A percentile compares a stretch with the other conserved stretches of the same genome.
Evolutionary conservation across 306 rosid species (phyloP).

Genomic region (barrel medic (Medicago truncatula)): MtrunA17r5.0-ANR NC_053046.1:11176501-11177000

Average conservation of each 20-base stretch:
- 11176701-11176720: too few species aligned
- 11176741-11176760: too few species aligned
- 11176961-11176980: neutral
- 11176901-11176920: too few species aligned
- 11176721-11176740: too few species aligned
- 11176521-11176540: neutral
- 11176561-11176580: neutral
- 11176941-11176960: neutral
- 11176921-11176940: neutral
- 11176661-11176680: neutral
- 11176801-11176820: too few species aligned
- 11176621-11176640: too few species aligned
- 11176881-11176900: too few species aligned
- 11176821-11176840: too few species aligned
- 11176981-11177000: neutral
- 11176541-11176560: neutral
- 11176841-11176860: too few species aligned
- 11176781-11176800: too few species aligned
- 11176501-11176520: neutral
- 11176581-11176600: neutral
- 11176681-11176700: neutral
- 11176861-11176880: too few species aligned
- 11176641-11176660: neutral
- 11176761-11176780: too few species aligned
- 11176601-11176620: neutral